A percentile compares a stretch with the other conserved stretches of the same genome.
Evolutionary conservation across 768 basidiomycete species (phyloP).

Genomic region (Boletus pseudopeckii): DNA sequence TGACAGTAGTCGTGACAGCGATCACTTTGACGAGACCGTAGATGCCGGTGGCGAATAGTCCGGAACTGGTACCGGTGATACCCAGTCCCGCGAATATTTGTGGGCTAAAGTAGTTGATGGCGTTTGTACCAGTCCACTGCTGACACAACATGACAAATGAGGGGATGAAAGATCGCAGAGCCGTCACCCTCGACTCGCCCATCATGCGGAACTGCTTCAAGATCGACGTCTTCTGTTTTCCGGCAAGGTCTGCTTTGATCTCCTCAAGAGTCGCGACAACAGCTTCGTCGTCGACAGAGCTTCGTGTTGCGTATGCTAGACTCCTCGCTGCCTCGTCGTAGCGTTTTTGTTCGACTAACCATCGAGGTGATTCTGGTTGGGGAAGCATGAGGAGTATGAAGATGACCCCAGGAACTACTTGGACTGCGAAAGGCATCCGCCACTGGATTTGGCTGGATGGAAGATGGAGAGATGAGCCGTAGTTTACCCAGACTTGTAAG

Average conservation of each 20-base stretch:
- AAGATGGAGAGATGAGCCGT: conserved; percentile 37
- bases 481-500: conserved; percentile 46
- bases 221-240: conserved; percentile 36
- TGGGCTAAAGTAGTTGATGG: conserved; percentile 55
- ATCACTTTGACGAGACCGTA: conserved; percentile 41
- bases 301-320: conserved; percentile 37
- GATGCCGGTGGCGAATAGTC: conserved; percentile 49
- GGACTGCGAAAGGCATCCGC: conserved; percentile 51
- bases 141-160: conserved; percentile 45
- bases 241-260: conserved; percentile 46
- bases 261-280: conserved; percentile 41
- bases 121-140: conserved; percentile 53
- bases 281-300: conserved; percentile 30
- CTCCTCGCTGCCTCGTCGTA: conserved; percentile 40
- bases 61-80: conserved; percentile 39
- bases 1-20: conserved; percentile 37
- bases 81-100: conserved; percentile 49
- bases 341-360: conserved; percentile 46
- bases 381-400: conserved; percentile 45
- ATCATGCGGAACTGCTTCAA: conserved; percentile 39
- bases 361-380: conserved; percentile 57
- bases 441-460: conserved; percentile 43
- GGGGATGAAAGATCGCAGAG: conserved; percentile 44
- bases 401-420: conserved; percentile 50
- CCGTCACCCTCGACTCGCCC: conserved; percentile 42